phyloP scores from a whole-genome alignment of 2,329 filamentous ascomycete genomes.

The Ophiosphaerella korrae region DNA sequence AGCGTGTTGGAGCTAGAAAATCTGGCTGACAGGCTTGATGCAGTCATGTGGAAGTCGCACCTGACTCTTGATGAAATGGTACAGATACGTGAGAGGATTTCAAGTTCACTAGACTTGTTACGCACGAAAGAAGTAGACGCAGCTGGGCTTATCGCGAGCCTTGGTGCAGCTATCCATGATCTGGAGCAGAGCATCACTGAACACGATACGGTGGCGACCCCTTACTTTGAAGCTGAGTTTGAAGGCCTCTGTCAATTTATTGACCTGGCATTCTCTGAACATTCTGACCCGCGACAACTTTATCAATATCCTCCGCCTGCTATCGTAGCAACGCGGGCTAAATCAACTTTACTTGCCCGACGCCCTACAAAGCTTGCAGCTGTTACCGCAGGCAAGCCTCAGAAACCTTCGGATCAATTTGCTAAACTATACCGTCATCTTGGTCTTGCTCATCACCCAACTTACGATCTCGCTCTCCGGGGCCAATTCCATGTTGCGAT shows the following conservation, averaged over 20 bases:
- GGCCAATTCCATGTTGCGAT: conserved; percentile 37
- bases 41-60: conserved; percentile 42
- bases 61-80: conserved; percentile 42
- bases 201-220: conserved; percentile 30
- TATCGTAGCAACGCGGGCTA: conserved; percentile 27
- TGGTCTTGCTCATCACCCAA: conserved; percentile 26
- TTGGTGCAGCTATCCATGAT: conserved; percentile 34
- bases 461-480: conserved; percentile 30
- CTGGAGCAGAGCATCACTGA: conserved; percentile 37
- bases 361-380: conserved; percentile 39
- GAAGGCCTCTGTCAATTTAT: conserved; percentile 46
- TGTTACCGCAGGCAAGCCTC: conserved; percentile 9
- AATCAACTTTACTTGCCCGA: conserved; percentile 41
- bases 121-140: conserved; percentile 36
- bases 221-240: conserved; percentile 46
- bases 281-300: conserved; percentile 1
- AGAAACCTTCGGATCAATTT: conserved; percentile 23
- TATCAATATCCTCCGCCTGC: conserved; percentile 14
- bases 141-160: conserved; percentile 32
- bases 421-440: conserved; percentile 30
- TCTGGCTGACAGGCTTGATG: conserved; percentile 55
- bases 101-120: conserved; percentile 40
- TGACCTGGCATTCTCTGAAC: conserved; percentile 30
- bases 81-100: conserved; percentile 42
- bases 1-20: conserved; percentile 50